Evolutionary conservation across 257 asterid genomes (phyloP).

Genomic region (Linaria vulgaris): DNA sequence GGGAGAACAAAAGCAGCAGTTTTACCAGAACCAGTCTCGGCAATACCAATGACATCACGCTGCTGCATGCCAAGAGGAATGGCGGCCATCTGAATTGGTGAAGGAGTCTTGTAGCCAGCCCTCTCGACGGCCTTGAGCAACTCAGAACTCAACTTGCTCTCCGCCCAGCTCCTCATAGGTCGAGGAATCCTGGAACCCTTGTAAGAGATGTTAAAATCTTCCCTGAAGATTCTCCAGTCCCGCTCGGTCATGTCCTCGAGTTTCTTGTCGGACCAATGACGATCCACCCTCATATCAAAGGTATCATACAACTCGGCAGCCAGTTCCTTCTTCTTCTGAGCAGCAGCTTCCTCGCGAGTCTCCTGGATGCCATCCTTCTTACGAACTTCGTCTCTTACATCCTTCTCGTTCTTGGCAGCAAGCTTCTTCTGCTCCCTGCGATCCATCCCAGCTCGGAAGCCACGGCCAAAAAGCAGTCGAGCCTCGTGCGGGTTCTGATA

Average conservation of each 20-base stretch:
- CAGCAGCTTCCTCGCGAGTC: conserved; percentile 52
- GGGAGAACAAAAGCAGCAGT: conserved; percentile 69
- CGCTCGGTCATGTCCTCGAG: conserved; percentile 51
- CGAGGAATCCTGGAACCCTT: conserved; percentile 61
- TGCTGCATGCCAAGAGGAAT: conserved; percentile 55
- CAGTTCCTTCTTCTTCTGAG: conserved; percentile 56
- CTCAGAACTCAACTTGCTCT: conserved; percentile 45
- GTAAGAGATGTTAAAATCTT: conserved; percentile 52
- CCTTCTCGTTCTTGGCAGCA: conserved; percentile 53
- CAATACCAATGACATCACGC: conserved; percentile 50
- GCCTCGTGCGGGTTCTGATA: conserved; percentile 60
- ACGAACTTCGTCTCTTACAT: conserved; percentile 40
- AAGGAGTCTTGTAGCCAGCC: conserved; percentile 53
- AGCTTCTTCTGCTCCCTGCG: conserved; percentile 60
- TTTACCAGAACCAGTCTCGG: conserved; percentile 65
- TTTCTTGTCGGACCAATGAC: conserved; percentile 61
- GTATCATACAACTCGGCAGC: conserved; percentile 55
- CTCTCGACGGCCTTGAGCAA: conserved; percentile 51
- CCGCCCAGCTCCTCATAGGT: conserved; percentile 61
- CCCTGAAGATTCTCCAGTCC: conserved; percentile 54
- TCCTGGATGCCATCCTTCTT: conserved; percentile 51
- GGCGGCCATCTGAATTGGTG: conserved; percentile 59
- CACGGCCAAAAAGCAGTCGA: conserved; percentile 51
- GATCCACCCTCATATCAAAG: conserved; percentile 55
- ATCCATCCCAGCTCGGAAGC: conserved; percentile 55